Conservation (phyloP, 1,139 yeast species). For the Debaryomyces subglobosus region DNA sequence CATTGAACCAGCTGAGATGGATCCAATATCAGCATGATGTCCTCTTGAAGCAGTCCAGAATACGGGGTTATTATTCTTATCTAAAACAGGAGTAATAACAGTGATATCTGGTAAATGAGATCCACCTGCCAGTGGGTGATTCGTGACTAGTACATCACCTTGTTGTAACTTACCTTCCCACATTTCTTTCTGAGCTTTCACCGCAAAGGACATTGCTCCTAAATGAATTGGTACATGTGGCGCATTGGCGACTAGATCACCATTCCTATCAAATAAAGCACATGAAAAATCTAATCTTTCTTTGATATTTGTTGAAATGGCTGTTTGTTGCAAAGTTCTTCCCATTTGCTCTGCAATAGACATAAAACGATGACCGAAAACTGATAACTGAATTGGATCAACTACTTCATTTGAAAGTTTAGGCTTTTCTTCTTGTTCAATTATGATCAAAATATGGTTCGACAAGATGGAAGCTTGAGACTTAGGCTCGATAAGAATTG, state of each 20-base stretch:
- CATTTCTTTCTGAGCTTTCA: constrained; percentile 61
- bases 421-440: constrained; percentile 30
- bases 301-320: constrained; percentile 84
- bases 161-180: constrained; percentile 64
- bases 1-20: constrained; percentile 51
- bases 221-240: constrained; percentile 88
- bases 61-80: constrained; percentile 32
- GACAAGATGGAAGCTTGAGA: constrained; percentile 65
- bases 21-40: constrained; percentile 53
- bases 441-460: constrained; percentile 48
- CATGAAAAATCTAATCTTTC: constrained; percentile 85
- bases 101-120: constrained; percentile 86
- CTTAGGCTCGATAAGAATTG: constrained; percentile 76
- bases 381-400: constrained; percentile 74
- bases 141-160: constrained; percentile 77
- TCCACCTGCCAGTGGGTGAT: constrained; percentile 82
- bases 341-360: constrained; percentile 93
- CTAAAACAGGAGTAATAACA: constrained; percentile 66
- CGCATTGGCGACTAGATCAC: constrained; percentile 82
- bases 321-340: constrained; percentile 72
- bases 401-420: constrained; percentile 35
- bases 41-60: constrained; percentile 53
- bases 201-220: constrained; percentile 89
- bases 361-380: constrained; percentile 84
- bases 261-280: constrained; percentile 75